Conservation (phyloP, 257 asterid genomes). For the Salvia miltiorrhiza region DNA sequence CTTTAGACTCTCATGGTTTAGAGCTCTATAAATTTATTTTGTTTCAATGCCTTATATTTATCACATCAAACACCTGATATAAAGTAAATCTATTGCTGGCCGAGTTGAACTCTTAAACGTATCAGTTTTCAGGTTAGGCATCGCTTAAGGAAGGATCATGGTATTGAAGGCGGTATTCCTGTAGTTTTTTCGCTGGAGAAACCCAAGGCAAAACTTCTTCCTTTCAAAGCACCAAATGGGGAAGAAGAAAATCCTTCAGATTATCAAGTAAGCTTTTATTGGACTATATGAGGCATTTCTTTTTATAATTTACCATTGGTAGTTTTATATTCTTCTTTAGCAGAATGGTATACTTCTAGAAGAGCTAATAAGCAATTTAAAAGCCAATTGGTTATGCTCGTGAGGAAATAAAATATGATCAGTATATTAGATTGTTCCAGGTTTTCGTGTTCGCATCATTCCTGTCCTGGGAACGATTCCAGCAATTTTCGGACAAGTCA, state of each 20-base stretch:
- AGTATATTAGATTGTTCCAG: constrained; percentile 75
- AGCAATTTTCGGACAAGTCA: constrained; percentile 94
- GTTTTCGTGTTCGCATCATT: constrained; percentile 94
- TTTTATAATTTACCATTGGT: neutral
- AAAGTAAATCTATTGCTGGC: constrained; percentile 15
- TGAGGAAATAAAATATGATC: neutral
- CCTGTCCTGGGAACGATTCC: constrained; percentile 98
- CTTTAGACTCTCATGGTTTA: neutral
- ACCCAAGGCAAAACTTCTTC: constrained; percentile 93
- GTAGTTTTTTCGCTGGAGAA: constrained; percentile 91
- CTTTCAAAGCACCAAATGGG: constrained; percentile 83
- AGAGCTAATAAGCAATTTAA: neutral
- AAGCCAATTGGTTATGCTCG: neutral
- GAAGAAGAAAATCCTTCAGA: constrained; percentile 95
- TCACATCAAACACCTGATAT: constrained; percentile 10
- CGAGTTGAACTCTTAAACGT: constrained; percentile 27
- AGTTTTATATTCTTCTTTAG: neutral
- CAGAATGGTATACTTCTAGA: neutral
- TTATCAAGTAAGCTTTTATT: constrained; percentile 71
- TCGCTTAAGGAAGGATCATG: constrained; percentile 75
- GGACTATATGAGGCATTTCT: constrained; percentile 11
- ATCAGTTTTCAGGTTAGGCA: constrained; percentile 68
- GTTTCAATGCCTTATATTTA: neutral
- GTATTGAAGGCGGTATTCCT: constrained; percentile 98
- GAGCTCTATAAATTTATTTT: neutral